These are phyloP conservation scores for Teratosphaeriaceae sp. DNA, from an alignment of 2,329 filamentous ascomycete species.

Conservation along the genomic window DNA sequence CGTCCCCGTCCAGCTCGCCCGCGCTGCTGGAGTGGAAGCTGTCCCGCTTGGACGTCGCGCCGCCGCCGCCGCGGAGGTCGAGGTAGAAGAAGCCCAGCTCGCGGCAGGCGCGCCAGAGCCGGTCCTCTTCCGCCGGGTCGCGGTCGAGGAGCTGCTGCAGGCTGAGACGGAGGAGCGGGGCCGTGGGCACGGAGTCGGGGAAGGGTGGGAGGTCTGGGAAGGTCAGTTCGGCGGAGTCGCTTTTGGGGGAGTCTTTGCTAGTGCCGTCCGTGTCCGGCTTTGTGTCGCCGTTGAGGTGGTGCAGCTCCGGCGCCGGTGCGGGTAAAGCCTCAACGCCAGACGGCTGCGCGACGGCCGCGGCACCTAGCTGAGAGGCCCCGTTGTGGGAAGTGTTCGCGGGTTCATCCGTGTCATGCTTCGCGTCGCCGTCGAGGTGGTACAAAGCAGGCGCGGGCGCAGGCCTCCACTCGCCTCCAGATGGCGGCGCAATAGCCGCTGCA, in stretches of 20 bases:
- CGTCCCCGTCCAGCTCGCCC: constrained; percentile 25
- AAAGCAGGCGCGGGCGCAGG: no score
- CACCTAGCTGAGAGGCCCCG: not conserved
- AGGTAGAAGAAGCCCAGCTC: constrained; percentile 54
- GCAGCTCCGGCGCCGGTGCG: not conserved
- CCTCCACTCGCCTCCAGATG: no score
- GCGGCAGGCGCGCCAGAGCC: constrained; percentile 27
- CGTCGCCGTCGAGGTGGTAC: no score
- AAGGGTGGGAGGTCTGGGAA: constrained; percentile 35
- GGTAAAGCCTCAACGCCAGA: not conserved
- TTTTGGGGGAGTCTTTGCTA: not conserved
- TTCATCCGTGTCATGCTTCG: no score
- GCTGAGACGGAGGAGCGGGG: constrained; percentile 38
- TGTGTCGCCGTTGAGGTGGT: not conserved
- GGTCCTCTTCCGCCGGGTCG: constrained; percentile 29
- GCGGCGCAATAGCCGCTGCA: no score
- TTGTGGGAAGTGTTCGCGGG: no score
- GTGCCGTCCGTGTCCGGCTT: not conserved
- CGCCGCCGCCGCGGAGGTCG: constrained; percentile 32
- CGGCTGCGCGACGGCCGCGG: not conserved
- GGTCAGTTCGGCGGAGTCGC: constrained; percentile 8
- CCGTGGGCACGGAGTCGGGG: constrained; percentile 36
- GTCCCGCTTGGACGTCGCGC: constrained; percentile 2
- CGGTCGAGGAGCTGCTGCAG: constrained; percentile 32
- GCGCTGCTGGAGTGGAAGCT: constrained; percentile 15